Base-by-base conservation (phyloP, 352 stramenopile genomes). In the Phytophthora sansomeana region DNA sequence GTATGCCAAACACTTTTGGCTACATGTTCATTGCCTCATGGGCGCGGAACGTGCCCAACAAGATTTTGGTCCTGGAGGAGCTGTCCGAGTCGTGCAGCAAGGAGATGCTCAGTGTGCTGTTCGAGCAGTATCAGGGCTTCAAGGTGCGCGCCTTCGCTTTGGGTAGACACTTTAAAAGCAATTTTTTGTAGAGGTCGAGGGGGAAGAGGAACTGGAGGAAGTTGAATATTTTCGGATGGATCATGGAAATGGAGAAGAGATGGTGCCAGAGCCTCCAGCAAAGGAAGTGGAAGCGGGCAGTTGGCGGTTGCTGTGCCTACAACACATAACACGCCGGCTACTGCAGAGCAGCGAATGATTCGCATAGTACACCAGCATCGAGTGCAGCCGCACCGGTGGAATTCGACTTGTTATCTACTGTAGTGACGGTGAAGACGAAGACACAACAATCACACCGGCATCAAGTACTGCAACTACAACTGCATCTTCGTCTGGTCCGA, bases 181-280 rank as follows among this genome's bases (percentile, higher is more conserved):
- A 55, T 72, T 98, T 54, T 88, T 98, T 3, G 64, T 78, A n/a
- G 81, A 95, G 41, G 89, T 97, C 17, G 69, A 90, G 54, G 78
- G 87, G 43, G 76, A 93, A 21, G 81, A 95, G n/a, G 83, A 89
- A 32, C 70, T 95, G 38, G 89, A 98, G 63, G 90, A 96, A 75
- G 90, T 98, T 17, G 88, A 97, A 96, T 98, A 51, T 82, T 86
- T 11, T 83, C 81, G 3, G 89, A 97, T 62, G 88, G 85, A 47
- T 89, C 81, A 58, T 97, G 87, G 86, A 85, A 87, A 63, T 75
- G 76, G 54, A 78, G 85, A 91, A 19, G 87, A 93, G 13, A 36
- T 60, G 0, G 38, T 77, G 10, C 30, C 63, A 8, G 51, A 73
- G 5, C 83, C 77, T 29, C 63, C 76, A 54, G 52, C 51, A 7